phyloP scores from a whole-genome alignment of 2,329 filamentous ascomycete genomes.

The Berkeleyomyces basicola region DNA sequence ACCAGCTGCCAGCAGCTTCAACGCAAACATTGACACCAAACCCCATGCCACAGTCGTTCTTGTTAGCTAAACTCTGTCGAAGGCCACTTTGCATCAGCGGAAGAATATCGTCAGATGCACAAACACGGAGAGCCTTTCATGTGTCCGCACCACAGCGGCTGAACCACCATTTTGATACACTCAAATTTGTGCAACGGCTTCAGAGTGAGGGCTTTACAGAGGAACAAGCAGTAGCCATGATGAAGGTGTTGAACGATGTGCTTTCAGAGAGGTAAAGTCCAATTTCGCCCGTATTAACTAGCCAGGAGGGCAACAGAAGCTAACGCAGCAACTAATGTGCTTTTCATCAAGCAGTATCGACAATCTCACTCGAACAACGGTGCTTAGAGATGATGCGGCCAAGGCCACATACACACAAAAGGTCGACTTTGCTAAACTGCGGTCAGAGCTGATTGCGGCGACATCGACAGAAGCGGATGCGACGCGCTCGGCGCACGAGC shows the following conservation, averaged over 20 bases:
- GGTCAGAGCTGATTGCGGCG: constrained; percentile 79
- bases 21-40: neutral
- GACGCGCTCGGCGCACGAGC: constrained; percentile 78
- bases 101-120: neutral
- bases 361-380: constrained; percentile 95
- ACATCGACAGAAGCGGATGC: constrained; percentile 83
- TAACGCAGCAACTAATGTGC: neutral
- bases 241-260: constrained; percentile 90
- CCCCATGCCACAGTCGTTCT: neutral
- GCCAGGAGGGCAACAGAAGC: neutral
- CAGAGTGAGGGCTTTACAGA: constrained; percentile 89
- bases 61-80: neutral
- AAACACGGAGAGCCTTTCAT: constrained; percentile 42
- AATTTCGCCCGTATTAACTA: neutral
- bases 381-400: constrained; percentile 81
- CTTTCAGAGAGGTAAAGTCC: constrained; percentile 67
- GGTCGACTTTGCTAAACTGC: constrained; percentile 93
- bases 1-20: neutral
- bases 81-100: neutral
- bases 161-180: constrained; percentile 94
- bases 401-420: constrained; percentile 72
- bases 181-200: constrained; percentile 88
- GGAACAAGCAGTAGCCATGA: constrained; percentile 92
- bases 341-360: constrained; percentile 48
- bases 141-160: constrained; percentile 41